phyloP scores from a whole-genome alignment of 2,329 filamentous ascomycete genomes.

The Leptodontidium sp. region DNA sequence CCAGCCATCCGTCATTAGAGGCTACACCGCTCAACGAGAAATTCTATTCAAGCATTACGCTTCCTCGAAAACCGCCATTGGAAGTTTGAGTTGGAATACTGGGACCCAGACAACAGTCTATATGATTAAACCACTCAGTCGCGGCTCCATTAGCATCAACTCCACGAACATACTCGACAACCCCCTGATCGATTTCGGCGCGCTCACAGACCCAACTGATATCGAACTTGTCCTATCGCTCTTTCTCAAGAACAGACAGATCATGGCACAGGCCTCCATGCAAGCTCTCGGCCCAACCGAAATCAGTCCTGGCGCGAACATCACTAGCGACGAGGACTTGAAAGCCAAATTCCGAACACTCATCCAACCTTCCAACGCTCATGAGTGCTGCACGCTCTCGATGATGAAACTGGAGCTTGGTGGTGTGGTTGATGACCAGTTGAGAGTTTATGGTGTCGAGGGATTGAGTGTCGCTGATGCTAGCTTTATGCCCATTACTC shows the following conservation, averaged over 20 bases:
- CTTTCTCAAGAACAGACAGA: slow-evolving; percentile 28
- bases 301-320: slow-evolving; percentile 58
- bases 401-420: slow-evolving; percentile 41
- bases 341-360: slow-evolving; percentile 74
- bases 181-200: slow-evolving; percentile 49
- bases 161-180: slow-evolving; percentile 39
- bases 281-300: slow-evolving; percentile 47
- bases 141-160: slow-evolving; percentile 47
- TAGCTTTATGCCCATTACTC: slow-evolving; percentile 43
- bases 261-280: slow-evolving; percentile 46
- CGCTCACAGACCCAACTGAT: slow-evolving; percentile 49
- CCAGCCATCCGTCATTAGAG: slow-evolving; percentile 28
- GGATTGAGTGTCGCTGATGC: slow-evolving; percentile 53
- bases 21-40: slow-evolving; percentile 29
- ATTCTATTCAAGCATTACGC: slow-evolving; percentile 38
- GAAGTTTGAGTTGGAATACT: slow-evolving; percentile 30
- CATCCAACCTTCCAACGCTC: slow-evolving; percentile 63
- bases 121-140: slow-evolving; percentile 45
- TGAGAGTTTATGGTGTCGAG: slow-evolving; percentile 48
- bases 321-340: slow-evolving; percentile 75
- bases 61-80: slow-evolving; percentile 14
- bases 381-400: slow-evolving; percentile 45
- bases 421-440: slow-evolving; percentile 47
- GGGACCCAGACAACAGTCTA: slow-evolving; percentile 29
- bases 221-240: slow-evolving; percentile 42